Evolutionary conservation across 768 basidiomycete species (phyloP), one percentile per base, ranked within the genome.

Genomic region (Hygrocybe punicea): DNA sequence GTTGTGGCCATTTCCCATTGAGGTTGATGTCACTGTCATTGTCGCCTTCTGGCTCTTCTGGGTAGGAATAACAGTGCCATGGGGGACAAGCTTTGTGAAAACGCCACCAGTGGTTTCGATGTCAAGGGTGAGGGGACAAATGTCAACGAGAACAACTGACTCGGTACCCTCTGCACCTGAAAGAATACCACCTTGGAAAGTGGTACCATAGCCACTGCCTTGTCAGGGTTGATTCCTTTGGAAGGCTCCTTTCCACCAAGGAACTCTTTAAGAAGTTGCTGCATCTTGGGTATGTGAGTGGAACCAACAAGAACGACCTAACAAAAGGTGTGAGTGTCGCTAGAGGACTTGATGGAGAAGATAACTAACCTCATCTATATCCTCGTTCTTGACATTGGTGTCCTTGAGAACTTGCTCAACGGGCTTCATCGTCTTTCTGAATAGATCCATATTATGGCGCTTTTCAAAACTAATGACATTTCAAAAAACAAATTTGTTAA

Each of bases 371-470:
- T 98, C 95, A 62, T 95, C 84, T 51, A 99, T 77, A 62, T 93
- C 89, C 65, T 98, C 96, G 84, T 98, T 99, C 86, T 95, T 96
- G 70, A 98, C 88, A 64, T 89, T 89, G 62, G 96, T 90, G 68
- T 98, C 96, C 86, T 97, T 97, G 65, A 98, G 80, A 19, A 98
- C 96, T 75, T 98, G 96, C 74, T 98, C 95, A 60, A 98, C 96
- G 61, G 96, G 96, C 80, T 95, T 95, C 91, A 98, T 93, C 35
- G 96, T 99, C 84, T 96, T 96, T 68, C 96, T 84, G 90, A 99
- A 99, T 52, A 98, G 85, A 67, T 98, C 96, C 79, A 97, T 89
- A 85, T 96, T 97, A n/a, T n/a, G n/a, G n/a, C n/a, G n/a, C n/a
- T n/a, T n/a, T n/a, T n/a, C n/a, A n/a, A n/a, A n/a, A n/a, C n/a